Evolutionary conservation across 805 yeast species (phyloP), one percentile per base, ranked within the genome.

Genomic region (Lipomyces yamanashiensis): DNA sequence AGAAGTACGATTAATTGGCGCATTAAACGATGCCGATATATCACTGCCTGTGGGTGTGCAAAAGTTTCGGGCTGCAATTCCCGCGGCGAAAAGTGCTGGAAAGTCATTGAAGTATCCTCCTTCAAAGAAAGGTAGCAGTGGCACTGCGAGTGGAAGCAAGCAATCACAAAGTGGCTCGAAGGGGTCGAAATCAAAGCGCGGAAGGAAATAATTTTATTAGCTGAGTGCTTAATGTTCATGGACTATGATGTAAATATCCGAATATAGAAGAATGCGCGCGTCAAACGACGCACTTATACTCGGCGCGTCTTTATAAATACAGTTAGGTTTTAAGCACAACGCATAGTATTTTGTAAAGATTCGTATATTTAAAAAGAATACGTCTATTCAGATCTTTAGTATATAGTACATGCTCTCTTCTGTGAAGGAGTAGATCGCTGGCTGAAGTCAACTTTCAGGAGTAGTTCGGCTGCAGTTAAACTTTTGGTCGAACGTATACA

Each of bases 41-140:
- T 79, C 88, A 43, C 83, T 90, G 37, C 76, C 84, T 0, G 77
- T 92, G 39, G 87, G 92, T 9, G 90, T 88, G 1, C 84, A 86
- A 55, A 90, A 90, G 71, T 77, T 91, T 48, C 39, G 68, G 17
- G 65, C 66, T 10, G 63, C 61, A 1, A 62, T 64, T 41, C 68
- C 68, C 9, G 48, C 56, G n/a, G 56, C 63, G 13, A 61, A 56
- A 9, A 36, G 54, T 15, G 52, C 59, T 5, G 59, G 43, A 2
- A 58, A 55, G 7, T 28, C 23, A 17, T 52, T 15, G 41, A 34
- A 23, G 39, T 17, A 15, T 10, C 41, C 57, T 13, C 8, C 47
- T 12, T 37, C 33, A 10, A 41, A 57, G 44, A 48, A 58, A 51
- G 57, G 61, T 19, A 23, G 5, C 28, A 5, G 28, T 28, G 5